Percentiles rank a stretch among this genome's conserved stretches.
These are phyloP conservation scores for Pontederia crassipes DNA, from an alignment of 176 grass and related monocot species.

Conservation along the genomic window DNA sequence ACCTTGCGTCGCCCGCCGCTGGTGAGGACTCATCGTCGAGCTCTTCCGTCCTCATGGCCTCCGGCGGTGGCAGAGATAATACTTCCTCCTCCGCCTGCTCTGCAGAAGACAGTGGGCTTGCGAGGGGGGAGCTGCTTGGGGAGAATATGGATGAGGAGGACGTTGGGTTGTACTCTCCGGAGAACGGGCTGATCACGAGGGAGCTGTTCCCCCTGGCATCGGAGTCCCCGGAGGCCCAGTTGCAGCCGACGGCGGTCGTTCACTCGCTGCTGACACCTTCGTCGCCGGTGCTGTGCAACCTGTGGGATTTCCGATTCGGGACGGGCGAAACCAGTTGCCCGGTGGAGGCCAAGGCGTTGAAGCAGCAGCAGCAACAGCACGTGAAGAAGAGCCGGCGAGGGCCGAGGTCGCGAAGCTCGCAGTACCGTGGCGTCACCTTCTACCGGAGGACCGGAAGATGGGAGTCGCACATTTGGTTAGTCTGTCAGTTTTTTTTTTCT, in stretches of 20 bases:
- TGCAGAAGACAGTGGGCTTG: no score
- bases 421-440: constrained; percentile 97
- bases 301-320: constrained; percentile 18
- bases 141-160: constrained; percentile 30
- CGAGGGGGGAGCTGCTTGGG: no score
- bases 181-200: constrained; percentile 35
- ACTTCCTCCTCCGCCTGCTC: no score
- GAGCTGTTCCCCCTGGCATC: constrained; percentile 45
- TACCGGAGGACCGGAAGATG: constrained; percentile 88
- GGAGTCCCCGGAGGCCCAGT: neutral
- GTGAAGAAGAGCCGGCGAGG: constrained; percentile 84
- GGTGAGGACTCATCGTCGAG: no score
- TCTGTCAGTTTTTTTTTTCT: constrained; percentile 5
- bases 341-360: neutral
- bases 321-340: neutral
- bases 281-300: constrained; percentile 8
- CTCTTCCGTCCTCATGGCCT: no score
- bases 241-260: constrained; percentile 1
- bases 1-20: no score
- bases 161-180: constrained; percentile 2
- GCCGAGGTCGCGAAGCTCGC: constrained; percentile 88
- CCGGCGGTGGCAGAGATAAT: no score
- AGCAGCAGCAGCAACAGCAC: constrained; percentile 15
- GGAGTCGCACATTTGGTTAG: constrained; percentile 97
- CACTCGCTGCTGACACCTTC: neutral